These are phyloP conservation scores for Diaporthe vexans DNA, from an alignment of 2,329 filamentous ascomycete species.

Conservation along the genomic window DNA sequence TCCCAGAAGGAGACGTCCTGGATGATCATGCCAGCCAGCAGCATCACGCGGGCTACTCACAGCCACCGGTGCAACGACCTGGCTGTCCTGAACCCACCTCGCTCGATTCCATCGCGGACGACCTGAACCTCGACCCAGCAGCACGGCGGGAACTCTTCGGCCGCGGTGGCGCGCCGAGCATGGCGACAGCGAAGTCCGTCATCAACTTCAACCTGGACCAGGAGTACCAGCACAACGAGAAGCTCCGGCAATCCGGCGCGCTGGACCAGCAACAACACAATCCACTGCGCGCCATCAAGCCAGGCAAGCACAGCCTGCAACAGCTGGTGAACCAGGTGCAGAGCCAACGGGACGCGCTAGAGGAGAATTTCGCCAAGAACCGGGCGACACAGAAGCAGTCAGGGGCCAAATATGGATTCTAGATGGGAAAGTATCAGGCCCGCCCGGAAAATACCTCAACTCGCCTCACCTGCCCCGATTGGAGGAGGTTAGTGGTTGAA, in stretches of 20 bases:
- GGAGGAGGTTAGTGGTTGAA: not conserved
- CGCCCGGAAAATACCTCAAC: not conserved
- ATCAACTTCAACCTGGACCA: conserved; percentile 90
- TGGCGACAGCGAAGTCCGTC: conserved; percentile 71
- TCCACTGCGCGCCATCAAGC: conserved; percentile 84
- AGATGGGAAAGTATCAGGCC: conserved; percentile 47
- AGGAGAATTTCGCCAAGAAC: conserved; percentile 91
- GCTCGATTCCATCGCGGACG: conserved; percentile 79
- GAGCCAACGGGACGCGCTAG: conserved; percentile 86
- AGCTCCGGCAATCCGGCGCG: conserved; percentile 77
- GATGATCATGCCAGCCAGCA: conserved; percentile 46
- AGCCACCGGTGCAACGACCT: conserved; percentile 36
- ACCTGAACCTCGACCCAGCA: conserved; percentile 83
- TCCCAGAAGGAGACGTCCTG: conserved; percentile 49
- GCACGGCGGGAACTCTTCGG: conserved; percentile 90
- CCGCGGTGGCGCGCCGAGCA: conserved; percentile 63
- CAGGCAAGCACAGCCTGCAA: conserved; percentile 90
- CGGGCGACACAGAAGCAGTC: conserved; percentile 86
- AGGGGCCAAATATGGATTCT: conserved; percentile 86
- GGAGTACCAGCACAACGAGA: conserved; percentile 90
- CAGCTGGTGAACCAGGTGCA: conserved; percentile 88
- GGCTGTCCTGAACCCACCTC: conserved; percentile 56
- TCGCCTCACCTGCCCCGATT: too few relatives aligned
- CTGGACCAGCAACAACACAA: conserved; percentile 81
- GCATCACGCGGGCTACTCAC: conserved; percentile 23